These are phyloP conservation scores for Kluyveromyces lactis DNA, from an alignment of 805 yeast species.

Conservation along the genomic window DNA sequence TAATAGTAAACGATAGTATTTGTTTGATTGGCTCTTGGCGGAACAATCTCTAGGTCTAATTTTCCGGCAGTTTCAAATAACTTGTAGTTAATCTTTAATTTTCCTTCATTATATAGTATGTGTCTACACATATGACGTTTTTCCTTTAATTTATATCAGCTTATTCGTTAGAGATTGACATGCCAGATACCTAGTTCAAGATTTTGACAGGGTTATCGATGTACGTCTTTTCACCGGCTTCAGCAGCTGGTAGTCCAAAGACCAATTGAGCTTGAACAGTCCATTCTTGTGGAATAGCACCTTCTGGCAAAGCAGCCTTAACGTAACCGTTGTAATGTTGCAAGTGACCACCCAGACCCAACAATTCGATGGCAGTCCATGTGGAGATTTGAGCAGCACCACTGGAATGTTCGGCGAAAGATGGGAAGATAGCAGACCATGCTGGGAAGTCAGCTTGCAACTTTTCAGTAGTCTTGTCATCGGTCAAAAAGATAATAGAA, in stretches of 20 bases:
- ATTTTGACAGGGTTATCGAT: slow-evolving; percentile 36
- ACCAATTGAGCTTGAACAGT: slow-evolving; percentile 41
- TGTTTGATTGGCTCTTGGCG: background rate
- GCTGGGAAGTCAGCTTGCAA: slow-evolving; percentile 37
- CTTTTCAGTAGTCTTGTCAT: slow-evolving; percentile 31
- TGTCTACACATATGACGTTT: no score
- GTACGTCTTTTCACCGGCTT: slow-evolving; percentile 34
- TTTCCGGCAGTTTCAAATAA: no score
- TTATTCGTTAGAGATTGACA: no score
- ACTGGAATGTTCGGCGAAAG: slow-evolving; percentile 39
- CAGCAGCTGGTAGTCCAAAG: slow-evolving; percentile 37
- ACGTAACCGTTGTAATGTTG: slow-evolving; percentile 46
- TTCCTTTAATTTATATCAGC: no score
- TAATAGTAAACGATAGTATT: slow-evolving; percentile 8
- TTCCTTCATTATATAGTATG: no score
- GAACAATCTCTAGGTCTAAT: no score
- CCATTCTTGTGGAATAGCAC: slow-evolving; percentile 36
- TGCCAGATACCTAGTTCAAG: slow-evolving; percentile 16
- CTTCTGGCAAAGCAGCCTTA: slow-evolving; percentile 32
- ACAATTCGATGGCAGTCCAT: slow-evolving; percentile 40
- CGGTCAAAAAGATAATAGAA: slow-evolving; percentile 42
- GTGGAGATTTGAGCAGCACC: slow-evolving; percentile 44
- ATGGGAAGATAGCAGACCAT: slow-evolving; percentile 38
- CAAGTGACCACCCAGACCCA: slow-evolving; percentile 42
- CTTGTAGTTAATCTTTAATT: no score